Evolutionary conservation across 352 stramenopile species (phyloP).

Genomic region (Globisporangium carolinianum): DNA sequence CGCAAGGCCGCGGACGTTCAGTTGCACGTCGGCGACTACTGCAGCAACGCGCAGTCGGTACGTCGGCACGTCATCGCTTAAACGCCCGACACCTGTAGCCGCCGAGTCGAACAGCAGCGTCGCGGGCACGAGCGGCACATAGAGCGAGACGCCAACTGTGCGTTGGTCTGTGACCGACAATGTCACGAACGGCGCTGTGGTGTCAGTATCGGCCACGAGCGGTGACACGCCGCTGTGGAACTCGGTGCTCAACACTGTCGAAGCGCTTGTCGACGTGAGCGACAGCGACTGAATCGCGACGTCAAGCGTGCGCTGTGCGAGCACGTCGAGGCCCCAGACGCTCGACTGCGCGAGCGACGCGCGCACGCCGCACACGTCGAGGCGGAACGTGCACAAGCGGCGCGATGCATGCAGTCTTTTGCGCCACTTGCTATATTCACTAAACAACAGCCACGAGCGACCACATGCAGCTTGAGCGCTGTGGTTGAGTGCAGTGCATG

Average conservation of each 20-base stretch:
- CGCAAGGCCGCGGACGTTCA: conserved; percentile 5
- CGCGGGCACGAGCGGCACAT: conserved; percentile 5
- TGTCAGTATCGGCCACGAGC: not conserved
- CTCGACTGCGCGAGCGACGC: conserved; percentile 18
- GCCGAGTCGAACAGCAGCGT: conserved; percentile 1
- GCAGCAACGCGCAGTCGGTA: conserved; percentile 3
- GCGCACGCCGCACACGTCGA: conserved; percentile 20
- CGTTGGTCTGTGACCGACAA: conserved; percentile 5
- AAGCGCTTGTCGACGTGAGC: conserved; percentile 3
- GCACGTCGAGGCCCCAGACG: conserved; percentile 15
- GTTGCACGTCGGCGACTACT: conserved; percentile 5
- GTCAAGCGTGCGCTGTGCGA: conserved; percentile 21
- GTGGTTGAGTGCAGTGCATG: not conserved
- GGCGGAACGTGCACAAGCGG: conserved; percentile 16
- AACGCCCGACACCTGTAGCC: not conserved
- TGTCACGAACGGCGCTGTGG: conserved; percentile 4
- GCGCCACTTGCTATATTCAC: too few species aligned
- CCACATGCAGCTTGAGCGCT: not conserved
- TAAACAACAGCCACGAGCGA: not conserved
- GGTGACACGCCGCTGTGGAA: conserved; percentile 7
- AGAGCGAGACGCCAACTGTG: conserved; percentile 1
- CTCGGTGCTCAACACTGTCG: not conserved
- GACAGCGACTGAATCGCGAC: conserved; percentile 6
- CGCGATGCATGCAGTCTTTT: too few species aligned
- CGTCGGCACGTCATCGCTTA: not conserved